Base-by-base conservation (phyloP, 2,329 filamentous ascomycete genomes). In the Colletotrichum sp. region DNA sequence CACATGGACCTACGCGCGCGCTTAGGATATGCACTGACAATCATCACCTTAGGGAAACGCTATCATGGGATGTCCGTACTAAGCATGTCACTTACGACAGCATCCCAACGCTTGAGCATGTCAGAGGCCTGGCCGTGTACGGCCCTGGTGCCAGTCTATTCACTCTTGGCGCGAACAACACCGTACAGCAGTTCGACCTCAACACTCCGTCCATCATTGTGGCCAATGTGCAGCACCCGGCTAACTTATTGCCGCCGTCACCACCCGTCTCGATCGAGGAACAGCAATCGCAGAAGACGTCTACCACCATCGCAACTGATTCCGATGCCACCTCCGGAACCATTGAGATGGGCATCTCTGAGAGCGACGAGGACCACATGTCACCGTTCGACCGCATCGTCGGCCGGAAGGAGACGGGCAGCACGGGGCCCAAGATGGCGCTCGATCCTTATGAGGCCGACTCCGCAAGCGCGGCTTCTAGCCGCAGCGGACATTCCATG, bases 11-110 rank as follows among this genome's bases (percentile, higher is more conserved):
- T 85, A 87, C 82, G 85, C 87, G 87, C 87, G 87, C 87, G 87
- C 86, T 87, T 87, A 88, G 80, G 74, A 77, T 80, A 79, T 79
- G 78, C 32, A 52, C 74, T 73, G 81, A 81, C 80, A 81, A 75
- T 79, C 74, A 81, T 63, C 64, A 57, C 61, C 55, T 80, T 82
- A 96, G 96, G 71, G 94, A 98, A 89, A 98, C 96, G 48, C 93
- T 95, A 80, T 94, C 96, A 74, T 99, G 97, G 96, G 97, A 99
- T 88, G 97, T 99, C 60, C 92, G 96, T 78, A 99, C 97, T n/a
- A 99, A 99, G 83, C 94, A 98, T 82, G 96, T 99, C 79, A 96
- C 95, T 5, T 98, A 93, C 84, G 96, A 98, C 81, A 90, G 92
- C 74, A 94, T 99, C 72, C 96, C 96, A 7, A 98, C 96, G 2